phyloP scores from a whole-genome alignment of 192 early-diverging fungal genomes.

The Chytriomyces sp. region DNA sequence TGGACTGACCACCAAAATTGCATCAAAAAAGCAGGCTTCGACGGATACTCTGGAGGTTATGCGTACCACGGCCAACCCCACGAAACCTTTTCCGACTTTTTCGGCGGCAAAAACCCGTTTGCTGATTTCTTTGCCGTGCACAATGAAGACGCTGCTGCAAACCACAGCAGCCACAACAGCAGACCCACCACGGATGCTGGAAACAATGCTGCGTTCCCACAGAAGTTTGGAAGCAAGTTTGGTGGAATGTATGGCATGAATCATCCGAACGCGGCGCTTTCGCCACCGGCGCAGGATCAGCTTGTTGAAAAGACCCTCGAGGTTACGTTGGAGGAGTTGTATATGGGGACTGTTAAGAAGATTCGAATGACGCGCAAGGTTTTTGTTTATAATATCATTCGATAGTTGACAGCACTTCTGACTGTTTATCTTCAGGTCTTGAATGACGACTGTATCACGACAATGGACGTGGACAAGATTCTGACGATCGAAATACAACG shows the following conservation, averaged over 20 bases:
- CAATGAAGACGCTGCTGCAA: slow-evolving; percentile 25
- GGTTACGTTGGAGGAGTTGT: slow-evolving; percentile 62
- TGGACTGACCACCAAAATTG: background rate
- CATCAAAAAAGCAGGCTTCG: slow-evolving; percentile 42
- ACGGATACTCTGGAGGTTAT: slow-evolving; percentile 56
- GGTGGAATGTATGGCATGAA: slow-evolving; percentile 65
- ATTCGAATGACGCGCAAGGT: slow-evolving; percentile 59
- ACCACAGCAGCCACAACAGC: slow-evolving; percentile 2
- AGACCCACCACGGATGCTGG: slow-evolving; percentile 17
- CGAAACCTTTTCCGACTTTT: slow-evolving; percentile 56
- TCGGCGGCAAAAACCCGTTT: slow-evolving; percentile 64
- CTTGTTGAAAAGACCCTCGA: slow-evolving; percentile 47
- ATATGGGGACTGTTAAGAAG: slow-evolving; percentile 60
- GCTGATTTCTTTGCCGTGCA: slow-evolving; percentile 40
- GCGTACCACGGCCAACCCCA: slow-evolving; percentile 57
- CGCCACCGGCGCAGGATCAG: slow-evolving; percentile 47
- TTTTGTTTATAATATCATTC: background rate
- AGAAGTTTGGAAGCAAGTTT: slow-evolving; percentile 60
- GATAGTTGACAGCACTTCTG: background rate
- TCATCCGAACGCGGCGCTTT: slow-evolving; percentile 23
- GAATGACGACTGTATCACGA: slow-evolving; percentile 60
- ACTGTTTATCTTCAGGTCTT: slow-evolving; percentile 43
- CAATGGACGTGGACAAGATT: slow-evolving; percentile 46
- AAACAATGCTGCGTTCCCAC: slow-evolving; percentile 25
- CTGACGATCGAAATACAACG: slow-evolving; percentile 56